Conservation (phyloP, 345 rosid genomes). For the Pistacia vera region DNA sequence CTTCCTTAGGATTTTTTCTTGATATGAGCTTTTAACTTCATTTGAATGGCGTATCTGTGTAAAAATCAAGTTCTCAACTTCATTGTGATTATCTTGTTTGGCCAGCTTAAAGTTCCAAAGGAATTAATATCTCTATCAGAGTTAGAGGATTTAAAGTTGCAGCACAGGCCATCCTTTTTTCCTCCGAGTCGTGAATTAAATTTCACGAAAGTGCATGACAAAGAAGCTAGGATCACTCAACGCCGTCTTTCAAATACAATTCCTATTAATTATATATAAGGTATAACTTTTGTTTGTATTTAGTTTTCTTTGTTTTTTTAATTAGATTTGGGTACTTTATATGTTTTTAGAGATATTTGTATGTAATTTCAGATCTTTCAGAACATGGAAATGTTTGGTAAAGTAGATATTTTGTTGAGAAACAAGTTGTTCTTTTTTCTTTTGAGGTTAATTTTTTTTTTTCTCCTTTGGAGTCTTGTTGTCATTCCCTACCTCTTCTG, state of each 20-base stretch:
- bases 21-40: not conserved
- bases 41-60: conserved; percentile 9
- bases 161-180: conserved; percentile 65
- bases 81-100: conserved; percentile 15
- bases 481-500: not conserved
- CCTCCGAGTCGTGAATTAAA: conserved; percentile 50
- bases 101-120: conserved; percentile 98
- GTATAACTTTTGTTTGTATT: conserved; percentile 30
- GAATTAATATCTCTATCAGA: conserved; percentile 72
- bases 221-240: conserved; percentile 87
- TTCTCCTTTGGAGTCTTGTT: conserved; percentile 2
- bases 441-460: not conserved
- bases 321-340: not conserved
- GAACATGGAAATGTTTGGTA: not conserved
- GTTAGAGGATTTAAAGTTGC: conserved; percentile 69
- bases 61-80: conserved; percentile 11
- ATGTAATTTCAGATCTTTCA: conserved; percentile 3
- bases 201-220: conserved; percentile 65
- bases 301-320: conserved; percentile 1
- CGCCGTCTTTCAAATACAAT: conserved; percentile 90
- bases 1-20: conserved; percentile 2
- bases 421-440: too few relatives aligned
- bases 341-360: not conserved
- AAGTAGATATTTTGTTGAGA: not conserved
- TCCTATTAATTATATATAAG: conserved; percentile 87